Percentiles rank a stretch among this genome's conserved stretches.
Evolutionary conservation across 202 grass and related monocot species (phyloP).

Genomic region (Zoysia matrella): DNA sequence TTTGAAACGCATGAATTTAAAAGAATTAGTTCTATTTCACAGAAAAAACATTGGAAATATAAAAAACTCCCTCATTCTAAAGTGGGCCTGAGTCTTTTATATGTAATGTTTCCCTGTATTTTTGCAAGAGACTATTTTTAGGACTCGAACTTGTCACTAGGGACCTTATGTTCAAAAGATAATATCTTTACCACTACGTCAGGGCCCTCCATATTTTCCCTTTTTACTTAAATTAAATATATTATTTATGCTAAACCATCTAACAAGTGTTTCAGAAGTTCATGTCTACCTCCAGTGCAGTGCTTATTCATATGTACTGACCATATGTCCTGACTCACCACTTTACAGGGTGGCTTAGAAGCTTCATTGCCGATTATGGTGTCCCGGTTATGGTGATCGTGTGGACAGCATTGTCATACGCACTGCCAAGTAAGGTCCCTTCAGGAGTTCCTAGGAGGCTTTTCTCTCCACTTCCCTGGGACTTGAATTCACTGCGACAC

Average conservation of each 20-base stretch:
- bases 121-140: too few relatives aligned
- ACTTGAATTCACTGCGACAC: constrained; percentile 63
- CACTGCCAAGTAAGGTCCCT: constrained; percentile 65
- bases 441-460: constrained; percentile 84
- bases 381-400: constrained; percentile 92
- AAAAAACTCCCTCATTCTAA: too few relatives aligned
- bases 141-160: too few relatives aligned
- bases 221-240: not conserved
- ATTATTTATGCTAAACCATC: constrained; percentile 7
- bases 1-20: too few relatives aligned
- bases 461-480: constrained; percentile 89
- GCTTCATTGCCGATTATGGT: constrained; percentile 90
- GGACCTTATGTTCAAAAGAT: too few relatives aligned
- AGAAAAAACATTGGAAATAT: too few relatives aligned
- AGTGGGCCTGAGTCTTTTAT: too few relatives aligned
- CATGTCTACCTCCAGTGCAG: not conserved
- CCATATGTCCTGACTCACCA: constrained; percentile 2
- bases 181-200: too few relatives aligned
- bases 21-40: too few relatives aligned
- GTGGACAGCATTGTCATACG: constrained; percentile 82
- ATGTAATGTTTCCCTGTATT: too few relatives aligned
- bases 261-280: not conserved
- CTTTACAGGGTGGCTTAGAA: constrained; percentile 76
- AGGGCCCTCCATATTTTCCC: too few relatives aligned
- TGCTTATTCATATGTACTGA: constrained; percentile 15